Evolutionary conservation across 495 filamentous ascomycete genomes (phyloP).

Genomic region (Tirmania nivea): DNA sequence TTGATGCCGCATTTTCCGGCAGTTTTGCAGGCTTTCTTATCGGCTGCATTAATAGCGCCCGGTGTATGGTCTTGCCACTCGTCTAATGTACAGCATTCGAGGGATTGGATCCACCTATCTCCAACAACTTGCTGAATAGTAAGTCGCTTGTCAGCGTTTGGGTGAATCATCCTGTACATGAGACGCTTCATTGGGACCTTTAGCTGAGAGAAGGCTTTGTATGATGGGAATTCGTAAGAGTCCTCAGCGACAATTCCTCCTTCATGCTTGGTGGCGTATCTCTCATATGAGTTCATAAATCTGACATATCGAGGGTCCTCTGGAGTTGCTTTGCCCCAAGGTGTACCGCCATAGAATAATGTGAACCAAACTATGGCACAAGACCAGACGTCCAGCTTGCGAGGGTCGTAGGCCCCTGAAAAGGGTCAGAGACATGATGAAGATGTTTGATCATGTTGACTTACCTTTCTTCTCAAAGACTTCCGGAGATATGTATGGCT

Average conservation of each 20-base stretch:
- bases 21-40: slow-evolving; percentile 13
- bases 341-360: slow-evolving; percentile 38
- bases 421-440: slow-evolving; percentile 3
- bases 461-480: slow-evolving; percentile 39
- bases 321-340: slow-evolving; percentile 40
- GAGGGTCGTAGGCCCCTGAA: slow-evolving; percentile 46
- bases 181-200: slow-evolving; percentile 36
- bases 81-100: slow-evolving; percentile 51
- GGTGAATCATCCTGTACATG: slow-evolving; percentile 55
- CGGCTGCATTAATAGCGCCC: slow-evolving; percentile 4
- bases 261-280: slow-evolving; percentile 32
- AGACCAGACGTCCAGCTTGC: slow-evolving; percentile 57
- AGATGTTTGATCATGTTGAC: neutral
- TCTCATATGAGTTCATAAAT: slow-evolving; percentile 40
- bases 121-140: slow-evolving; percentile 38
- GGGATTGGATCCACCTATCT: slow-evolving; percentile 39
- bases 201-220: slow-evolving; percentile 25
- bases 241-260: slow-evolving; percentile 27
- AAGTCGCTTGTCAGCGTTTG: slow-evolving; percentile 42
- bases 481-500: slow-evolving; percentile 61
- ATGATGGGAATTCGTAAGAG: slow-evolving; percentile 30
- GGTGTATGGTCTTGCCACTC: slow-evolving; percentile 12
- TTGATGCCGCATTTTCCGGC: slow-evolving; percentile 18
- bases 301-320: slow-evolving; percentile 31
- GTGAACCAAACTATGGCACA: slow-evolving; percentile 51